Conservation (phyloP, 2,329 filamentous ascomycete species). For the Aureobasidium sp. region DNA sequence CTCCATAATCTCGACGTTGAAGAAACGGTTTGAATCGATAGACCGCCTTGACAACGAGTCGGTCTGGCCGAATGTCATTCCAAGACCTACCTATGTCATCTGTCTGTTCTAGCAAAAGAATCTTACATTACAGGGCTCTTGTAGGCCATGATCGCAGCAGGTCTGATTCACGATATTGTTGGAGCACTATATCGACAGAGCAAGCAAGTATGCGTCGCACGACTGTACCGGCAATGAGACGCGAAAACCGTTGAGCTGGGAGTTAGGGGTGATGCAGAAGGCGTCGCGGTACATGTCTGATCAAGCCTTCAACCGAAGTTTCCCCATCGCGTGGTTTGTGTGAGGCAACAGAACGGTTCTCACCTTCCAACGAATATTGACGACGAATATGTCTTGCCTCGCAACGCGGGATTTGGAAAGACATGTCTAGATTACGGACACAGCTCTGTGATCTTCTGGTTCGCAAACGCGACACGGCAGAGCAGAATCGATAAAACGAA, state of each 20-base stretch:
- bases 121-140: background rate
- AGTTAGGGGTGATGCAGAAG: conserved; percentile 11
- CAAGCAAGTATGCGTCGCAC: background rate
- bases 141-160: background rate
- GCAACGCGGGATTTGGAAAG: background rate
- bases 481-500: background rate
- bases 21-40: conserved; percentile 10
- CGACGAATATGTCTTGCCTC: conserved; percentile 4
- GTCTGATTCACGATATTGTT: background rate
- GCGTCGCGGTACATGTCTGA: conserved; percentile 8
- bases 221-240: background rate
- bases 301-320: conserved; percentile 7
- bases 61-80: background rate
- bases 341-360: conserved; percentile 11
- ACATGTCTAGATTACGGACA: background rate
- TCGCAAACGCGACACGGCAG: background rate
- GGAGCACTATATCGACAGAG: background rate
- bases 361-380: conserved; percentile 7
- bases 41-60: conserved; percentile 4
- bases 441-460: background rate
- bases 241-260: conserved; percentile 8
- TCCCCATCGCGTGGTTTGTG: conserved; percentile 11
- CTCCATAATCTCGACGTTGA: conserved; percentile 13
- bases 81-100: background rate
- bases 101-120: background rate